phyloP scores from a whole-genome alignment of 306 rosid genomes.

The Begonia fuchsioides region DNA sequence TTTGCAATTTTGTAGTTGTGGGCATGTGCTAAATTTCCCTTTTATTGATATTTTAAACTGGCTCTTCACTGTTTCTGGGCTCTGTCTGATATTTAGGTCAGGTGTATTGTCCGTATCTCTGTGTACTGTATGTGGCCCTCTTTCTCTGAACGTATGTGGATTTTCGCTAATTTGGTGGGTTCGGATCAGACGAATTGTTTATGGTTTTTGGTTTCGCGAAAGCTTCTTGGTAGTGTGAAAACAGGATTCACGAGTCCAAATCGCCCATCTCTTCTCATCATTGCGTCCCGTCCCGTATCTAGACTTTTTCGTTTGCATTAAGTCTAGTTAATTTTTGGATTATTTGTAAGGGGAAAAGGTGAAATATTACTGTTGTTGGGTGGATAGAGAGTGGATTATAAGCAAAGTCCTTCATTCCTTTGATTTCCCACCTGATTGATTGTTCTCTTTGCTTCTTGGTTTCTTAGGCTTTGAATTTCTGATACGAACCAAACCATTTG shows the following conservation, averaged over 20 bases:
- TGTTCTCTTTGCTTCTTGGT: background rate
- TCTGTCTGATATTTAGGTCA: conserved; percentile 5
- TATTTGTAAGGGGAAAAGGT: conserved; percentile 5
- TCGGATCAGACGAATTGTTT: conserved; percentile 20
- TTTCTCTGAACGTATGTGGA: conserved; percentile 19
- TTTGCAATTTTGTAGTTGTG: background rate
- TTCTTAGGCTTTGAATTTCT: background rate
- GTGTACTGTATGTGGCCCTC: conserved; percentile 12
- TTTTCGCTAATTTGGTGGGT: conserved; percentile 30
- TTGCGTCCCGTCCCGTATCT: background rate
- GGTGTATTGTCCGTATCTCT: conserved; percentile 6
- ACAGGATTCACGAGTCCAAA: background rate
- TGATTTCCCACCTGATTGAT: background rate
- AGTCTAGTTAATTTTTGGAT: conserved; percentile 5
- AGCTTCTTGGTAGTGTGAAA: conserved; percentile 7
- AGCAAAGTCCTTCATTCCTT: conserved; percentile 32
- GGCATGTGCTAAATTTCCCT: conserved; percentile 5
- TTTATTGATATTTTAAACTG: conserved; percentile 9
- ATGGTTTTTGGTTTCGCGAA: conserved; percentile 25
- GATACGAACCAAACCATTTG: background rate
- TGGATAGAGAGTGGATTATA: conserved; percentile 40
- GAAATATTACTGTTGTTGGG: conserved; percentile 17
- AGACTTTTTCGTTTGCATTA: conserved; percentile 18
- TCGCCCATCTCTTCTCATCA: background rate
- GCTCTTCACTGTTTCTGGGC: conserved; percentile 11